phyloP scores from a whole-genome alignment of 2,329 filamentous ascomycete species.

The Emydomyces testavorans region DNA sequence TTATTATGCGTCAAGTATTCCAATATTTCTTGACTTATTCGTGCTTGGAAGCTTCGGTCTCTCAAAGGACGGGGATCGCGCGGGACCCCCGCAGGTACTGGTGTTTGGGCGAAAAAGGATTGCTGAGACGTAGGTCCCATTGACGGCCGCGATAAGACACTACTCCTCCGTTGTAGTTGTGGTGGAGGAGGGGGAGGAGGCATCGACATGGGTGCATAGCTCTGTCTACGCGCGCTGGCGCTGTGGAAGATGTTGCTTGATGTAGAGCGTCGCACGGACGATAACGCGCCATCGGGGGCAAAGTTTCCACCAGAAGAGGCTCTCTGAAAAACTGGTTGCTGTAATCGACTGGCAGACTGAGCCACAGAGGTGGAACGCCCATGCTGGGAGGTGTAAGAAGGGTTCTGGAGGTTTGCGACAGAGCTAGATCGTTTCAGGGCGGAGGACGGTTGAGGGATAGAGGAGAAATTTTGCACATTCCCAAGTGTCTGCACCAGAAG shows the following conservation, averaged over 20 bases:
- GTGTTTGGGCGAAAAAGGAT: constrained; percentile 87
- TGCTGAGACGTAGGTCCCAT: constrained; percentile 63
- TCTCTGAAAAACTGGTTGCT: constrained; percentile 75
- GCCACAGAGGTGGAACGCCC: constrained; percentile 76
- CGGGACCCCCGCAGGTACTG: constrained; percentile 68
- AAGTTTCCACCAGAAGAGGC: constrained; percentile 64
- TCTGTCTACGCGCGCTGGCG: constrained; percentile 54
- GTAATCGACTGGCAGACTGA: constrained; percentile 70
- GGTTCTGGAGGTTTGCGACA: constrained; percentile 53
- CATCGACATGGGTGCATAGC: constrained; percentile 52
- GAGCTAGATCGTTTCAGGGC: constrained; percentile 89
- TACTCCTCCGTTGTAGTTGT: constrained; percentile 58
- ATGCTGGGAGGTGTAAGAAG: constrained; percentile 58
- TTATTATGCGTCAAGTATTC: constrained; percentile 90
- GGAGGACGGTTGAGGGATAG: constrained; percentile 80
- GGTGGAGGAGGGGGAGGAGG: constrained; percentile 40
- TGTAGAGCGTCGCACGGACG: constrained; percentile 70
- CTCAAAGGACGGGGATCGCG: constrained; percentile 77
- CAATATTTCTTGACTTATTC: constrained; percentile 76
- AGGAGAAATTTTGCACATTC: constrained; percentile 68
- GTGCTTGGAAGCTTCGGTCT: constrained; percentile 65
- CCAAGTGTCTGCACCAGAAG: constrained; percentile 55
- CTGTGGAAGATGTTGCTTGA: constrained; percentile 54
- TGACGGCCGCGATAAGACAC: constrained; percentile 67
- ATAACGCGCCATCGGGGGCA: constrained; percentile 65